Conservation (phyloP, 108 stramenopile species). For the Cyclotella kingstonii region DNA sequence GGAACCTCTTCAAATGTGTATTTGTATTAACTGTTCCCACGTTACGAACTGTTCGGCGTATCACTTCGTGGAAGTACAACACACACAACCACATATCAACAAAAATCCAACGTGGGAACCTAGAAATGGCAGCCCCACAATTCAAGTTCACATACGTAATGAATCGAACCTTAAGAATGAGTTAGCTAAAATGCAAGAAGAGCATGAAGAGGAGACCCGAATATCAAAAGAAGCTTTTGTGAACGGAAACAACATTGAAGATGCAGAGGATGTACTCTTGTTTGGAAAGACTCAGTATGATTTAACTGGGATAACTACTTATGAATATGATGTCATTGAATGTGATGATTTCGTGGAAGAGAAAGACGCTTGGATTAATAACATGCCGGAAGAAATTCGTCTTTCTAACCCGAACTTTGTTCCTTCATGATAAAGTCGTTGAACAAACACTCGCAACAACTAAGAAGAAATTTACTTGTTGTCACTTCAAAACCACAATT, state of each 20-base stretch:
- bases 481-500: too few species aligned
- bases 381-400: conserved; percentile 87
- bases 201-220: conserved; percentile 50
- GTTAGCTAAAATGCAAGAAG: conserved; percentile 43
- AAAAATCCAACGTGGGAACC: conserved; percentile 76
- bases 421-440: conserved; percentile 72
- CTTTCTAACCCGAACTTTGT: conserved; percentile 83
- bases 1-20: conserved; percentile 61
- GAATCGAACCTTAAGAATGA: conserved; percentile 35
- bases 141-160: conserved; percentile 81
- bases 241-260: conserved; percentile 3
- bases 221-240: conserved; percentile 31
- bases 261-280: conserved; percentile 16
- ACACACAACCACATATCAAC: conserved; percentile 85
- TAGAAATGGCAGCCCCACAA: conserved; percentile 78
- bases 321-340: conserved; percentile 84
- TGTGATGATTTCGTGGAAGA: conserved; percentile 82
- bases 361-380: conserved; percentile 72
- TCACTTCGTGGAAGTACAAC: conserved; percentile 86
- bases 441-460: too few species aligned
- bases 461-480: too few species aligned
- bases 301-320: conserved; percentile 55
- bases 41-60: conserved; percentile 81
- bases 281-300: conserved; percentile 60
- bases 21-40: conserved; percentile 76